Percentiles rank a stretch among this genome's conserved stretches.
Evolutionary conservation across 2,329 filamentous ascomycete species (phyloP).

Genomic region (Alternaria arborescens): DNA sequence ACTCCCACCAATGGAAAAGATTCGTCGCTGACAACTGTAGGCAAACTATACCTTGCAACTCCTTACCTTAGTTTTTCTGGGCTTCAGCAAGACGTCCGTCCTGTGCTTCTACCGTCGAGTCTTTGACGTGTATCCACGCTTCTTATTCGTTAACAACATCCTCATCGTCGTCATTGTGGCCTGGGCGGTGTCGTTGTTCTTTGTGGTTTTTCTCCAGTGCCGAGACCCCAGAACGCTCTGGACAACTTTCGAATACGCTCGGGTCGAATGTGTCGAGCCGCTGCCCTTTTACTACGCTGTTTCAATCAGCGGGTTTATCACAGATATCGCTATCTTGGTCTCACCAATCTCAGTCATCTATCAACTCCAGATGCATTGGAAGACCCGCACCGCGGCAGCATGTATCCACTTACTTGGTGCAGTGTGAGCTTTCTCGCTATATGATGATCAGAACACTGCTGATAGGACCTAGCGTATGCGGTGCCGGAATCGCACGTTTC

Average conservation of each 20-base stretch:
- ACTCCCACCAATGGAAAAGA: neutral
- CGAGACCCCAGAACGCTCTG: neutral
- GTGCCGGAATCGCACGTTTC: neutral
- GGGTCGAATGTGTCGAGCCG: neutral
- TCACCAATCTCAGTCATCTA: neutral
- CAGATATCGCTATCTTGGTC: neutral
- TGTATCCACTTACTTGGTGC: slow-evolving; percentile 6
- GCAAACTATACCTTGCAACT: neutral
- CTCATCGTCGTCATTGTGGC: slow-evolving; percentile 1
- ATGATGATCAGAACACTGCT: neutral
- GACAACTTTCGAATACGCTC: slow-evolving; percentile 1
- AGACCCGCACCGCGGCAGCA: neutral
- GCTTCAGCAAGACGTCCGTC: slow-evolving; percentile 4
- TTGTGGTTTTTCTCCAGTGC: neutral
- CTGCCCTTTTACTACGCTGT: neutral
- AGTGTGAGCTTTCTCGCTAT: neutral
- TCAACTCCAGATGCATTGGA: slow-evolving; percentile 4
- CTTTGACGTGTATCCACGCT: neutral
- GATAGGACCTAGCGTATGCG: neutral
- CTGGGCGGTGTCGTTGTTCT: slow-evolving; percentile 4
- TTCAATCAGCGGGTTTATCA: neutral
- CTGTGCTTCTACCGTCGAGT: slow-evolving; percentile 10
- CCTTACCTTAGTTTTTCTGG: neutral
- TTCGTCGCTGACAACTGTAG: no score
- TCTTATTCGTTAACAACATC: neutral